Evolutionary conservation across 1,139 yeast genomes (phyloP), one percentile per base, ranked within the genome.

Genomic region (Lizanozyma gosingica): DNA sequence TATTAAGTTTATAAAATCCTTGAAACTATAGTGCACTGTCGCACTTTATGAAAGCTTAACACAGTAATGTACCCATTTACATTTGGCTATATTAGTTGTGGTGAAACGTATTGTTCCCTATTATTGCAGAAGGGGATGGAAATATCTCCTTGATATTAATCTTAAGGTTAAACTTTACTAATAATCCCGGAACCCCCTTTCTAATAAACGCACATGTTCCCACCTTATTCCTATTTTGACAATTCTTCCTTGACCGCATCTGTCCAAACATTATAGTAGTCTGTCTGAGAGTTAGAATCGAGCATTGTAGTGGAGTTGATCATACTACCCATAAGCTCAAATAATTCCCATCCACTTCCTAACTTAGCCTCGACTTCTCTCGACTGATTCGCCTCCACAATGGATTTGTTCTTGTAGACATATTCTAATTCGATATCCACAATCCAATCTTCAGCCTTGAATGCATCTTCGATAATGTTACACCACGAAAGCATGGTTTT

Each of bases 391-490:
- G 51, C 52, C 11, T 53, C 55, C 47, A 33, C 41, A 45, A 18
- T 40, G 37, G 47, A 47, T 39, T 53, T 53, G 40, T 47, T 54
- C n/a, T 66, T 65, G 48, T 56, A 60, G 50, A 65, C 60, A 45
- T 60, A 70, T 39, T 54, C 56, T 35, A 57, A 54, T 47, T 76
- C 79, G 17, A 78, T 48, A 15, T 68, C 68, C 8, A 53, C 47
- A 11, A 67, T 61, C 88, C 88, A 81, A 29, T 70, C 64, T 45
- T 74, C 78, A 40, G 72, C 73, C 37, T 67, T 66, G 38, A 80
- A 64, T 45, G 79, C 59, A 39, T 71, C 76, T 38, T 71, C 73
- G 1, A 78, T 75, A 16, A 79, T 59, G 15, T 65, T 70, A 17
- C 75, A 62, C 72, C 83, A 78, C 29, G 70, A 64, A 17, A 63